Percentiles rank a stretch among this genome's conserved stretches.
These are phyloP conservation scores for Irpex rosettiformis DNA, from an alignment of 1,284 basidiomycete genomes.

Conservation along the genomic window DNA sequence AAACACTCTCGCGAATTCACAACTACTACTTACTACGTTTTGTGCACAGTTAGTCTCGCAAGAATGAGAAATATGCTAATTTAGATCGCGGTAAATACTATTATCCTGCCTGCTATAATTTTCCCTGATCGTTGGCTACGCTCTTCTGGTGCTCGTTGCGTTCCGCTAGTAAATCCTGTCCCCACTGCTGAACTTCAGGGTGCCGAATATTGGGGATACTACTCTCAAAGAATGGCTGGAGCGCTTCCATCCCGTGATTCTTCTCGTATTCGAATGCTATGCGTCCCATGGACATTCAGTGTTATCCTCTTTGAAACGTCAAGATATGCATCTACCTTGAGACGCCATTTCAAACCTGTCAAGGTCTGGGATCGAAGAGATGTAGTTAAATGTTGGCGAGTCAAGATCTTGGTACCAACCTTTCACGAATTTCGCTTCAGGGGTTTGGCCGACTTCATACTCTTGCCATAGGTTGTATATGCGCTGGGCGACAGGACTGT, in stretches of 20 bases:
- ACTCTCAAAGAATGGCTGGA: slow-evolving; percentile 75
- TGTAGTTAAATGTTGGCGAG: not conserved
- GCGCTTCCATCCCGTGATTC: slow-evolving; percentile 37
- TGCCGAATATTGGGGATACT: slow-evolving; percentile 74
- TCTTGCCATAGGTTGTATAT: slow-evolving; percentile 88
- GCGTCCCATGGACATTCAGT: not conserved
- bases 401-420: slow-evolving; percentile 39
- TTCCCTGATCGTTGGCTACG: not conserved
- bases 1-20: too few relatives aligned
- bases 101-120: not conserved
- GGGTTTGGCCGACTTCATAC: slow-evolving; percentile 82
- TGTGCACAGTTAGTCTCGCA: too few relatives aligned
- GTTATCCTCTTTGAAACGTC: not conserved
- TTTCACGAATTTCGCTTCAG: slow-evolving; percentile 92
- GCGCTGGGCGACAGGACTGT: slow-evolving; percentile 71
- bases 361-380: slow-evolving; percentile 52
- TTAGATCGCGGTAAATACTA: not conserved
- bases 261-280: slow-evolving; percentile 73
- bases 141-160: slow-evolving; percentile 26
- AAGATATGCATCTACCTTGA: slow-evolving; percentile 50
- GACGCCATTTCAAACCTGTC: slow-evolving; percentile 93
- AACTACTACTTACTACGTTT: too few relatives aligned
- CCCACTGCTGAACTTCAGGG: slow-evolving; percentile 78
- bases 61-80: not conserved
- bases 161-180: slow-evolving; percentile 58